Base-by-base conservation (phyloP, 2,329 filamentous ascomycete species). In the Aureobasidium sp. region DNA sequence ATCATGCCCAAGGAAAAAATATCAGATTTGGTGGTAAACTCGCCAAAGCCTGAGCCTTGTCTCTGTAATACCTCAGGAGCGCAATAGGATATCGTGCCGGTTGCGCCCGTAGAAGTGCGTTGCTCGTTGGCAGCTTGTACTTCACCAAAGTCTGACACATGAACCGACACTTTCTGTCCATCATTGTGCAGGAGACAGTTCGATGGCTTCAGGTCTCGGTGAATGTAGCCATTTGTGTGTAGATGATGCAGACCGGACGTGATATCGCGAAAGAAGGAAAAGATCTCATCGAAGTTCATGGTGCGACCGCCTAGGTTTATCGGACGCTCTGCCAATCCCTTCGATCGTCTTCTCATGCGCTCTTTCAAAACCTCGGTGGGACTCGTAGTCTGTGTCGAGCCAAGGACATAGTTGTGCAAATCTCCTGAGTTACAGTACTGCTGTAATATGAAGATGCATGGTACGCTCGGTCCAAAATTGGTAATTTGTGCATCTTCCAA, bases 1-100 rank as follows among this genome's bases (percentile, higher is more conserved):
- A 97, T 97, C 93, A 99, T 97, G 53, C 94, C 94, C 0, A 99
- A 79, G 0, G 92, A 97, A 74, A 99, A 99, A n/a, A 99, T 89
- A 71, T 99, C 94, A 0, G 92, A 97, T 71, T 97, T 99, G 29
- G 90, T 92, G 0, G 92, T 96, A 70, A 99, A 99, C 71, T 97
- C 96, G 8, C 89, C 92, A 68, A 90, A 93, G 0, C 82, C 82
- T 0, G 82, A 76, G 47, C 72, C 75, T 39, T 82, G 87, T 67
- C 83, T 83, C 56, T 83, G 86, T 34, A 99, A 78, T 0, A 99
- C 95, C 74, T 99, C 94, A 0, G 94, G 94, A 0, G 94, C 94
- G 74, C 94, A 99, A 74, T 97, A 99, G 0, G 93, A 97, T 50
- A 99, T 94, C 0, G 94, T 99, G 1, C 94, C 94, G 0, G 94